Evolutionary conservation across 345 rosid species (phyloP).

Genomic region (Iberis pinnata): DNA sequence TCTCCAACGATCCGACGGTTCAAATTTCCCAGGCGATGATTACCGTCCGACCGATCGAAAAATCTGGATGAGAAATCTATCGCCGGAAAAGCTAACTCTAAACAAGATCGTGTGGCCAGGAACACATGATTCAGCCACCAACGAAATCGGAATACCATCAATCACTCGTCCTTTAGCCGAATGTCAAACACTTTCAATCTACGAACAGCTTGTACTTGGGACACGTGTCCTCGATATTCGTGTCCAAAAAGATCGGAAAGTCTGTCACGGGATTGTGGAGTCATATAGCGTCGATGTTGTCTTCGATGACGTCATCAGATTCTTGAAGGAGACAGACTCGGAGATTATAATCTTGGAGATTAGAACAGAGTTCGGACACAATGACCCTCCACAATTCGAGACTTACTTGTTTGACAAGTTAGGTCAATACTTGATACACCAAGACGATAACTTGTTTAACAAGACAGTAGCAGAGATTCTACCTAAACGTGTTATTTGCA

Average conservation of each 20-base stretch:
- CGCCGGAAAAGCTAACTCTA: slow-evolving; percentile 42
- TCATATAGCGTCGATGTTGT: slow-evolving; percentile 51
- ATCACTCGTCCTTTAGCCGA: slow-evolving; percentile 66
- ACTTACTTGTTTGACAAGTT: slow-evolving; percentile 52
- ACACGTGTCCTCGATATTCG: slow-evolving; percentile 61
- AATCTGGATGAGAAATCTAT: slow-evolving; percentile 64
- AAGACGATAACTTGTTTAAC: slow-evolving; percentile 49
- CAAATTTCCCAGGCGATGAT: slow-evolving; percentile 56
- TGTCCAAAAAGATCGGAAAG: slow-evolving; percentile 46
- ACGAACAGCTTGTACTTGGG: slow-evolving; percentile 58
- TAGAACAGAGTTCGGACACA: slow-evolving; percentile 65
- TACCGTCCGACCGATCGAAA: slow-evolving; percentile 57
- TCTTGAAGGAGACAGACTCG: slow-evolving; percentile 54
- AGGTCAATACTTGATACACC: slow-evolving; percentile 53
- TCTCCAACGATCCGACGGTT: slow-evolving; percentile 40
- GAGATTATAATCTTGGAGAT: slow-evolving; percentile 71
- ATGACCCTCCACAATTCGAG: slow-evolving; percentile 64
- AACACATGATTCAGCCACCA: slow-evolving; percentile 79
- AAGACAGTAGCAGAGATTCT: slow-evolving; percentile 48
- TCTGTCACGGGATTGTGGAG: slow-evolving; percentile 67
- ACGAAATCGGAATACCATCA: slow-evolving; percentile 54
- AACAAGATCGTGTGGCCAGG: slow-evolving; percentile 86
- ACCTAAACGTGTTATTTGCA: slow-evolving; percentile 65
- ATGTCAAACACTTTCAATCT: slow-evolving; percentile 64
- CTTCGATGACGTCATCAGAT: slow-evolving; percentile 49